These are phyloP conservation scores for Pseudogymnoascus destructans DNA, from an alignment of 2,329 filamentous ascomycete genomes.

Conservation along the genomic window DNA sequence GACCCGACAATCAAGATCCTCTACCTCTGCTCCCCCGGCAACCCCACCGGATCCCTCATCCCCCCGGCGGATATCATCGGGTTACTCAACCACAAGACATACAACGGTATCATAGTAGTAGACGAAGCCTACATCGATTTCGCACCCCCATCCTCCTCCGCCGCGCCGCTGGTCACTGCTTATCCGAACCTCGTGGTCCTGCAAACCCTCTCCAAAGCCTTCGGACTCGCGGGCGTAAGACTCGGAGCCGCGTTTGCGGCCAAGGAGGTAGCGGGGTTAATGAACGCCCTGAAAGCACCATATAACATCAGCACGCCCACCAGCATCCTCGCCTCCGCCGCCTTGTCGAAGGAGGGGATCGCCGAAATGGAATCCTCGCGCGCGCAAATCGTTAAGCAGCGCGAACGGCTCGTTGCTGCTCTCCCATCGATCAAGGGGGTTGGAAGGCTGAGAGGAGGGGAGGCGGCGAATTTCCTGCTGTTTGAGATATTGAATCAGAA, in stretches of 20 bases:
- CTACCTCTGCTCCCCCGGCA: conserved; percentile 90
- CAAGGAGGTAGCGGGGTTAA: conserved; percentile 57
- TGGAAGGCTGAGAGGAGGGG: conserved; percentile 68
- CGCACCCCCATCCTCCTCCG: conserved; percentile 60
- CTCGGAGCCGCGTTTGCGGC: conserved; percentile 76
- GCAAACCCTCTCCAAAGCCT: conserved; percentile 97
- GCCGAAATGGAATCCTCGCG: conserved; percentile 59
- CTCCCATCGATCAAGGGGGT: conserved; percentile 65
- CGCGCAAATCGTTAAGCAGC: conserved; percentile 58
- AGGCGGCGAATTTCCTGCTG: conserved; percentile 76
- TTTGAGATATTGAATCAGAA: conserved; percentile 69
- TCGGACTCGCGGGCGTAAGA: conserved; percentile 86
- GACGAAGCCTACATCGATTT: conserved; percentile 98
- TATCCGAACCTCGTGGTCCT: conserved; percentile 95
- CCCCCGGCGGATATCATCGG: conserved; percentile 59
- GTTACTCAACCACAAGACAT: conserved; percentile 73
- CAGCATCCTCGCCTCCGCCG: conserved; percentile 63
- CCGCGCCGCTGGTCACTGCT: conserved; percentile 83
- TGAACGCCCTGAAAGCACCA: conserved; percentile 90
- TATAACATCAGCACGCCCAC: conserved; percentile 92
- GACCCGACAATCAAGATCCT: conserved; percentile 66
- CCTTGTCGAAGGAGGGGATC: conserved; percentile 54
- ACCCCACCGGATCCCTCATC: conserved; percentile 75
- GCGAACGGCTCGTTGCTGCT: conserved; percentile 60
- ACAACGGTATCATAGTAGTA: conserved; percentile 88